Evolutionary conservation across 148 eudicot genomes (phyloP).

Genomic region (Vaccinium vitisidaea): DNA sequence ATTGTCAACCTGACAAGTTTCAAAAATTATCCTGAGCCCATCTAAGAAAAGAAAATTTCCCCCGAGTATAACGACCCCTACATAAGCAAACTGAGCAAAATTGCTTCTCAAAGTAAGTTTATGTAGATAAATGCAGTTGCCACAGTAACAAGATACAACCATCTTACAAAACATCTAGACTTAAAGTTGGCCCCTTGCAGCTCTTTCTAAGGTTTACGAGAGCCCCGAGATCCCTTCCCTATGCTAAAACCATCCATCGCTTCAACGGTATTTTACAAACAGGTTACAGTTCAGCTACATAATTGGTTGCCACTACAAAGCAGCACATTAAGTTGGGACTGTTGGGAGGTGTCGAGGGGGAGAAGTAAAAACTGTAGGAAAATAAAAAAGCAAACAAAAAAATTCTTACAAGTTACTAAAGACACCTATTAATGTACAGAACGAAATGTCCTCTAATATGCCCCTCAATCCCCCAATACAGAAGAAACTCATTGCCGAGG

Average conservation of each 20-base stretch:
- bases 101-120: not conserved
- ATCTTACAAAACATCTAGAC: not conserved
- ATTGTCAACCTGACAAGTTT: not conserved
- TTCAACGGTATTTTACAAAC: slow-evolving; percentile 18
- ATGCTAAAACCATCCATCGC: not conserved
- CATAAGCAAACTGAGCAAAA: not conserved
- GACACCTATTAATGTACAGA: slow-evolving; percentile 27
- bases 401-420: not conserved
- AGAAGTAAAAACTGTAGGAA: slow-evolving; percentile 6
- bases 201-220: not conserved
- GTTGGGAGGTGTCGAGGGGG: not conserved
- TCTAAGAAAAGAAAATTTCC: not conserved
- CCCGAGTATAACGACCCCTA: not conserved
- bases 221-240: not conserved
- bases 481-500: slow-evolving; percentile 50
- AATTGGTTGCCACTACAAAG: slow-evolving; percentile 2
- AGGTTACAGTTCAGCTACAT: slow-evolving; percentile 13
- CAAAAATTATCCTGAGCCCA: not conserved
- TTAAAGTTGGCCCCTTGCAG: not conserved
- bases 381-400: not conserved
- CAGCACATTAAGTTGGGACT: not conserved
- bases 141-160: not conserved
- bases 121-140: not conserved
- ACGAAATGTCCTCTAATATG: not conserved
- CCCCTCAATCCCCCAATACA: not conserved